Evolutionary conservation across 106 monocot species (phyloP).

Genomic region (Alisma plantagoaquatica): DNA sequence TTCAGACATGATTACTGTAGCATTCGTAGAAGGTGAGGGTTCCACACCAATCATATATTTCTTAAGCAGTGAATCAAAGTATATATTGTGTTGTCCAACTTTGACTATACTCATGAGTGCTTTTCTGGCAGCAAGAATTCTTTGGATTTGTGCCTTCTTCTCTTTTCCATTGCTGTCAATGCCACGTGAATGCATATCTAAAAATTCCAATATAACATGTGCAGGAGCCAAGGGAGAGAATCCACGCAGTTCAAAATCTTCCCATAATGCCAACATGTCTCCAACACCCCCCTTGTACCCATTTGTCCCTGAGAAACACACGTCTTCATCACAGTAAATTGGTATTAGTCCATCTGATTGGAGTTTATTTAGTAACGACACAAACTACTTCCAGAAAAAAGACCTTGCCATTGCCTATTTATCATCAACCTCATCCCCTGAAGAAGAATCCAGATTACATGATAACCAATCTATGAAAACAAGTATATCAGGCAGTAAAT

Average conservation of each 20-base stretch:
- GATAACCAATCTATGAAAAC: constrained; percentile 87
- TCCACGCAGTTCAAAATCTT: constrained; percentile 81
- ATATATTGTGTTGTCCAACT: constrained; percentile 44
- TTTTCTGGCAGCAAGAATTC: constrained; percentile 66
- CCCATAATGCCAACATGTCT: too few relatives aligned
- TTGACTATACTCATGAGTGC: constrained; percentile 42
- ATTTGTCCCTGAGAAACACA: constrained; percentile 57
- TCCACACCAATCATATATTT: constrained; percentile 42
- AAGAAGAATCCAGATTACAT: constrained; percentile 52
- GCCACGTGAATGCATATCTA: constrained; percentile 35
- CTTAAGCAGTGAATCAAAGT: constrained; percentile 41
- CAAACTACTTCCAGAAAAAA: constrained; percentile 71
- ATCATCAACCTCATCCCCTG: constrained; percentile 45
- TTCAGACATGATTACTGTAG: too few relatives aligned
- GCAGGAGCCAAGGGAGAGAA: constrained; percentile 66
- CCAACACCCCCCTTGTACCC: constrained; percentile 58
- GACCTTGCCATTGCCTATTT: constrained; percentile 51
- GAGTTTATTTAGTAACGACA: constrained; percentile 59
- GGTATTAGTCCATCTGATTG: constrained; percentile 32
- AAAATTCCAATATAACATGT: constrained; percentile 80
- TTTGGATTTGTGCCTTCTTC: constrained; percentile 44
- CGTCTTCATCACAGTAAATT: constrained; percentile 39
- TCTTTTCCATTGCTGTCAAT: constrained; percentile 48
- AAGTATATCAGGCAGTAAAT: constrained; percentile 51
- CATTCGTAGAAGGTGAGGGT: constrained; percentile 15